These are phyloP conservation scores for Rhododendron molle DNA, from an alignment of 148 eudicot species.

Conservation along the genomic window DNA sequence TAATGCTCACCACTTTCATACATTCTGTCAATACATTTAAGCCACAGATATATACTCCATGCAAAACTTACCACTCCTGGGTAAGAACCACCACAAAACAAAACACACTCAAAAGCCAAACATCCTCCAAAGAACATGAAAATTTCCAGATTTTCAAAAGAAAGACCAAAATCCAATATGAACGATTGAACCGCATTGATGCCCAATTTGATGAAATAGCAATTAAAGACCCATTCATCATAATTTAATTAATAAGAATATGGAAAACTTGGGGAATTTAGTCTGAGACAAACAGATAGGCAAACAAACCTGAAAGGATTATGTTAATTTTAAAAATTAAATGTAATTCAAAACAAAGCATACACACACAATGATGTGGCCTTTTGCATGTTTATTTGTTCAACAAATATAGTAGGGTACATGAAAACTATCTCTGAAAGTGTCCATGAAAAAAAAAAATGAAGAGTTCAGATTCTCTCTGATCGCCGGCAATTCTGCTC, in stretches of 20 bases:
- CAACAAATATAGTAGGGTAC: too few relatives aligned
- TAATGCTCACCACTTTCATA: slow-evolving; percentile 3
- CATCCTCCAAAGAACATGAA: background rate
- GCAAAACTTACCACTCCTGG: slow-evolving; percentile 17
- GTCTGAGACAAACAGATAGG: background rate
- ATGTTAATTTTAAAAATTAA: background rate
- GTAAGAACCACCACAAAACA: slow-evolving; percentile 18
- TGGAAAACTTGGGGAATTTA: background rate
- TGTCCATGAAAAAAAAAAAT: too few relatives aligned
- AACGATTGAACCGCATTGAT: background rate
- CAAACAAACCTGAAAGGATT: background rate
- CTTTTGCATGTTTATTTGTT: too few relatives aligned
- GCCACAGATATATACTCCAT: slow-evolving; percentile 4
- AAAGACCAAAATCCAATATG: background rate
- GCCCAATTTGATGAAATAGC: background rate
- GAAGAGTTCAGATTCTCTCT: too few relatives aligned
- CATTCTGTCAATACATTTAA: slow-evolving; percentile 9
- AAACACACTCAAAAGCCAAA: slow-evolving; percentile 3
- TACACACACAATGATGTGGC: background rate
- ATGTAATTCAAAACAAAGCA: too few relatives aligned
- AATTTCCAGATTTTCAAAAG: background rate
- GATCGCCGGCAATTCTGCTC: background rate
- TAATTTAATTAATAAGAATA: background rate
- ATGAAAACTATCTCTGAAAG: too few relatives aligned
- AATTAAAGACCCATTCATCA: background rate